Evolutionary conservation across 179 eudicot species (phyloP).

Genomic region (Corrigiola litoralis): DNA sequence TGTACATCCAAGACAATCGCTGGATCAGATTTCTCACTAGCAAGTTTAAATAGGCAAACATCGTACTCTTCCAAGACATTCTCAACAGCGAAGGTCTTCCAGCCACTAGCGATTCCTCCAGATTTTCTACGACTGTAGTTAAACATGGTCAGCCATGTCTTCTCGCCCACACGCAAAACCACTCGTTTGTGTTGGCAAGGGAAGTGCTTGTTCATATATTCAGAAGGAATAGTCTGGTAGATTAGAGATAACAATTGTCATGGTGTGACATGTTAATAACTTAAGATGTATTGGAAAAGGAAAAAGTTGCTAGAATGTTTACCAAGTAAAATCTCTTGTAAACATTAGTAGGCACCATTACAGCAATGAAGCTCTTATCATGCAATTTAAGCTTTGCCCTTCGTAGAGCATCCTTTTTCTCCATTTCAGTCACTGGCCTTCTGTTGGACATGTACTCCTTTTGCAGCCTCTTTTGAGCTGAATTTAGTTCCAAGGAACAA

Average conservation of each 20-base stretch:
- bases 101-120: constrained; percentile 31
- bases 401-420: constrained; percentile 25
- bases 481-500: background rate
- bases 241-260: background rate
- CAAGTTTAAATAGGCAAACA: constrained; percentile 44
- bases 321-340: constrained; percentile 37
- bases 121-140: background rate
- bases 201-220: constrained; percentile 33
- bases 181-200: constrained; percentile 17
- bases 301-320: background rate
- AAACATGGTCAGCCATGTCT: constrained; percentile 29
- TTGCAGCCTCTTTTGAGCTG: constrained; percentile 6
- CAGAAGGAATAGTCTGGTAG: constrained; percentile 38
- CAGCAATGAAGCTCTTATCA: constrained; percentile 23
- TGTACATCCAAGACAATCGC: constrained; percentile 34
- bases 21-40: constrained; percentile 7
- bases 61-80: constrained; percentile 48
- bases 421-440: constrained; percentile 23
- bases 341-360: constrained; percentile 32
- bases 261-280: background rate
- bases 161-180: constrained; percentile 36
- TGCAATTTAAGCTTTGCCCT: constrained; percentile 23
- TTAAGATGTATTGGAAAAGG: background rate
- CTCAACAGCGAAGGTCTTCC: constrained; percentile 43
- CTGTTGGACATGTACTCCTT: constrained; percentile 23